These are phyloP conservation scores for Andrographis paniculata DNA, from an alignment of 305 asterid species.

Conservation along the genomic window DNA sequence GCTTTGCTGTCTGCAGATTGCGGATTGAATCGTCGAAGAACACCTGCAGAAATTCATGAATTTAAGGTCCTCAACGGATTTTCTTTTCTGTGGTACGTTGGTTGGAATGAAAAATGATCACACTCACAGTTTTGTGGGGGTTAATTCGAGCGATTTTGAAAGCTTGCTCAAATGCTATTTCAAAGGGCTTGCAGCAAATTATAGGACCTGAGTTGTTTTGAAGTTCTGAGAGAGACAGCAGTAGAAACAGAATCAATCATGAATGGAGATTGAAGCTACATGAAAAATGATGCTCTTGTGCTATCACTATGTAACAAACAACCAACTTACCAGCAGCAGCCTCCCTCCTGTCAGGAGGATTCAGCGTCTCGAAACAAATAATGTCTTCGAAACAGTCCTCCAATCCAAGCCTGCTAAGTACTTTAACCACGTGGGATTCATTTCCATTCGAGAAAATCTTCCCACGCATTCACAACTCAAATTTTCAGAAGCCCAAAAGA, in stretches of 20 bases:
- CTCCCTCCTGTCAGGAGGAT: slow-evolving; percentile 29
- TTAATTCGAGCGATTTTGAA: slow-evolving; percentile 51
- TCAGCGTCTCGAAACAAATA: slow-evolving; percentile 68
- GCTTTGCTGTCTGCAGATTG: slow-evolving; percentile 66
- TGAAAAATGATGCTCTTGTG: too few species aligned
- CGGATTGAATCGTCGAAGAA: slow-evolving; percentile 90
- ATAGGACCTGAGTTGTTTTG: slow-evolving; percentile 30
- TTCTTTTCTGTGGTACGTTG: neutral
- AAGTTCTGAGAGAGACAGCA: slow-evolving; percentile 20
- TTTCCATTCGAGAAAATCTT: slow-evolving; percentile 91
- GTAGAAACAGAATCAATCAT: neutral
- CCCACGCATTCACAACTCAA: slow-evolving; percentile 11
- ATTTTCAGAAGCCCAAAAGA: neutral
- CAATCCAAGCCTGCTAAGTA: slow-evolving; percentile 66
- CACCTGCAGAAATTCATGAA: slow-evolving; percentile 32
- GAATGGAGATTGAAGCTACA: too few species aligned
- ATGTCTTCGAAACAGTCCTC: slow-evolving; percentile 81
- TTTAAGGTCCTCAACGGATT: neutral
- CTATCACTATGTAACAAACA: too few species aligned
- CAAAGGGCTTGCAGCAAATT: slow-evolving; percentile 82
- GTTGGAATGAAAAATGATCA: neutral
- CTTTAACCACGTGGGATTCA: slow-evolving; percentile 78
- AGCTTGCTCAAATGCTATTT: slow-evolving; percentile 55
- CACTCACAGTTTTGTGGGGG: slow-evolving; percentile 60
- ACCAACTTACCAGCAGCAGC: too few species aligned